A percentile compares a stretch with the other conserved stretches of the same genome.
phyloP scores from a whole-genome alignment of 306 rosid genomes.

The Carpinus viminea region DNA sequence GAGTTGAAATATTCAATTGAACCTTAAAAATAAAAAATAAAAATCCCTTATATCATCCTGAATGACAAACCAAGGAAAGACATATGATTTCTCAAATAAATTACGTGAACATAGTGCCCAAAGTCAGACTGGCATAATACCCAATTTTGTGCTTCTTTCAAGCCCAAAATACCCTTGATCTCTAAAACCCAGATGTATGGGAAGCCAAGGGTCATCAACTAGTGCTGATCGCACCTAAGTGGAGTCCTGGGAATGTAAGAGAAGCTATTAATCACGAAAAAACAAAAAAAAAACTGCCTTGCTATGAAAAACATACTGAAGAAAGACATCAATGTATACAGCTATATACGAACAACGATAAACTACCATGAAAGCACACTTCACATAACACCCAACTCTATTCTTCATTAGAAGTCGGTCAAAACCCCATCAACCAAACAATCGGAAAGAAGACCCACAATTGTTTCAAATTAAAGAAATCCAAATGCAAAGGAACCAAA shows the following conservation, averaged over 20 bases:
- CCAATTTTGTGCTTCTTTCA: not conserved
- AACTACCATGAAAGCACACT: not conserved
- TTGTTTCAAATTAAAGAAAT: not conserved
- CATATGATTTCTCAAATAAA: not conserved
- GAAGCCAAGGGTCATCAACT: not conserved
- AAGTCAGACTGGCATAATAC: not conserved
- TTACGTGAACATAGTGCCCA: not conserved
- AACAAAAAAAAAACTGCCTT: not conserved
- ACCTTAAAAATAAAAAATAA: not conserved
- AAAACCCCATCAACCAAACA: not conserved
- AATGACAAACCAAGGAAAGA: not conserved
- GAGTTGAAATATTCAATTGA: not conserved
- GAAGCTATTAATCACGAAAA: not conserved
- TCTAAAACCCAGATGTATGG: not conserved
- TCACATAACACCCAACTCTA: not conserved
- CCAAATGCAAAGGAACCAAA: constrained; percentile 8
- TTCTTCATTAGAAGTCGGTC: not conserved
- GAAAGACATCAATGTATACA: not conserved
- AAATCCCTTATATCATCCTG: constrained; percentile 1
- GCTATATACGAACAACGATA: not conserved
- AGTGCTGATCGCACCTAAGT: not conserved
- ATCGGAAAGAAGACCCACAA: not conserved
- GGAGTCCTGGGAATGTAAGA: not conserved
- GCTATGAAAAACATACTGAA: not conserved
- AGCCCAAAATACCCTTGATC: not conserved